A percentile compares a stretch with the other conserved stretches of the same genome.
Conservation (phyloP, 345 rosid genomes). For the Murraya paniculata region DNA sequence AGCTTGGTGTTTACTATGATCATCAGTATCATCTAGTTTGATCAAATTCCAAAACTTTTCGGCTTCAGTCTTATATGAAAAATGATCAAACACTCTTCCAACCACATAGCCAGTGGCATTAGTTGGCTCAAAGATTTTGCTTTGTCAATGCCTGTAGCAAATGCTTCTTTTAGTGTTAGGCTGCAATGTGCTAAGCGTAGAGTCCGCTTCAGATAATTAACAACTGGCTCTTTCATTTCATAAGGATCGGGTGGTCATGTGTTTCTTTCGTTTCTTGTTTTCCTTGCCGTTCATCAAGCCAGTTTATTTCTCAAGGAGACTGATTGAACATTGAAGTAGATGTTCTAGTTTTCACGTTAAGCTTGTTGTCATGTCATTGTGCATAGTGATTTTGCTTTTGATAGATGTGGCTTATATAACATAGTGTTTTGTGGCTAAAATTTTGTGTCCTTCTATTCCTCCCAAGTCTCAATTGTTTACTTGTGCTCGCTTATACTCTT, state of each 20-base stretch:
- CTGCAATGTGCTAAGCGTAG: not conserved
- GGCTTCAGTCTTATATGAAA: not conserved
- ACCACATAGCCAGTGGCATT: not conserved
- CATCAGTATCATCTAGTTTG: not conserved
- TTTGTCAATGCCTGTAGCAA: not conserved
- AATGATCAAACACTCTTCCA: not conserved
- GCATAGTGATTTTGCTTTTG: not conserved
- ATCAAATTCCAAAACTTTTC: not conserved
- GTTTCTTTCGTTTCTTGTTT: not conserved
- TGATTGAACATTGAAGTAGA: not conserved
- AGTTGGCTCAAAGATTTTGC: not conserved
- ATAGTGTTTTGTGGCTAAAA: not conserved
- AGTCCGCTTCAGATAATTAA: not conserved
- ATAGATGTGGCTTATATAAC: not conserved
- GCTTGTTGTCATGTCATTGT: not conserved
- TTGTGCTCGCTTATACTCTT: not conserved
- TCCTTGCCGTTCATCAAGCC: not conserved
- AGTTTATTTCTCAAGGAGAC: not conserved
- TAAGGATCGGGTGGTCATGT: not conserved
- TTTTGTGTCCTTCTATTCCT: not conserved
- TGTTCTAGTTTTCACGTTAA: not conserved
- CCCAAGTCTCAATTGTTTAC: not conserved
- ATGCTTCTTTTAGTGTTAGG: not conserved
- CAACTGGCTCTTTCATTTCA: not conserved
- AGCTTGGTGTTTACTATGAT: not conserved